A percentile compares a stretch with the other conserved stretches of the same genome.
phyloP scores from a whole-genome alignment of 2,329 filamentous ascomycete genomes.

The Aspergillus brunneoviolaceus region DNA sequence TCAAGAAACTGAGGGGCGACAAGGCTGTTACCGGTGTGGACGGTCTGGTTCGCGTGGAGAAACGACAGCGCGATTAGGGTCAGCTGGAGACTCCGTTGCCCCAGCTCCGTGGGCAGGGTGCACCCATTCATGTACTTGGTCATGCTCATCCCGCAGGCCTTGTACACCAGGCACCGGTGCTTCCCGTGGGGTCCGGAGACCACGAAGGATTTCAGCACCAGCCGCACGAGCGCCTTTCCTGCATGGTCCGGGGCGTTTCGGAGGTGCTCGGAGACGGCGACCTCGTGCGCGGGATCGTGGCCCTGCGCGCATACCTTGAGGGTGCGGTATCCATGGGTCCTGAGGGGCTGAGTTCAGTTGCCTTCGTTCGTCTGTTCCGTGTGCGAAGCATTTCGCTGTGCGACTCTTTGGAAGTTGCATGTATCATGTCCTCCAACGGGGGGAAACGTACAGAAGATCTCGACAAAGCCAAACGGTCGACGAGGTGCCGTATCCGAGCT shows the following conservation, averaged over 20 bases:
- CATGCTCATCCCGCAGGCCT: background rate
- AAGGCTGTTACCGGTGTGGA: background rate
- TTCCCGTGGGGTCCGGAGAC: background rate
- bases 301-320: background rate
- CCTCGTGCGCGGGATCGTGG: background rate
- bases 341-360: background rate
- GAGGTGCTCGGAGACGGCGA: background rate
- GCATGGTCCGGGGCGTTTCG: background rate
- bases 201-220: background rate
- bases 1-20: too few relatives aligned
- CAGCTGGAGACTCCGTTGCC: background rate
- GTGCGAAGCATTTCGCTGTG: too few relatives aligned
- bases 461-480: slow-evolving; percentile 4
- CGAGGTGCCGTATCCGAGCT: slow-evolving; percentile 1
- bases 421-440: too few relatives aligned
- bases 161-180: background rate
- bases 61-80: background rate
- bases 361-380: too few relatives aligned
- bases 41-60: background rate
- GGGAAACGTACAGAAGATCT: background rate
- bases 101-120: background rate
- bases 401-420: too few relatives aligned
- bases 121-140: background rate
- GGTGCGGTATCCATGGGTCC: background rate
- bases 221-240: background rate